Conservation (phyloP, 768 basidiomycete genomes). For the Lactarius indigo region DNA sequence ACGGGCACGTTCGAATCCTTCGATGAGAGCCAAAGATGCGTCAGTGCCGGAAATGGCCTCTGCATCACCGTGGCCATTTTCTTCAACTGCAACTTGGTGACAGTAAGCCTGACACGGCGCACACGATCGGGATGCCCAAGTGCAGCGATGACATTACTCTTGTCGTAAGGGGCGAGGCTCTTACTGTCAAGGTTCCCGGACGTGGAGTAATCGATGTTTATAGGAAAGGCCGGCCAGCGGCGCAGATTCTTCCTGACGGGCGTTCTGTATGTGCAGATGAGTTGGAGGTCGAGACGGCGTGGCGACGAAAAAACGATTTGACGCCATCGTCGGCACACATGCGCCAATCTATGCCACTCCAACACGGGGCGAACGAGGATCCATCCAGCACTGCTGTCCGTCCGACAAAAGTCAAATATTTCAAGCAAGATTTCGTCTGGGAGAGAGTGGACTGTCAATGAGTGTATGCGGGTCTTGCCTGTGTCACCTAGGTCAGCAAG, state of each 20-base stretch:
- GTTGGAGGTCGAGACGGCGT: not conserved
- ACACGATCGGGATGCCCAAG: not conserved
- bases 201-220: not conserved
- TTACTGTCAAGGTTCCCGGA: not conserved
- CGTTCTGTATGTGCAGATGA: not conserved
- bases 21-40: not conserved
- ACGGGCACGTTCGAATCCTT: not conserved
- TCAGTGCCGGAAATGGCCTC: slow-evolving; percentile 3
- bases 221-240: slow-evolving; percentile 8
- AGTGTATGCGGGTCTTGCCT: not conserved
- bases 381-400: not conserved
- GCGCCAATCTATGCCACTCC: not conserved
- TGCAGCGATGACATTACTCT: not conserved
- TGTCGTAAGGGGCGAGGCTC: too few relatives aligned
- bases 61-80: not conserved
- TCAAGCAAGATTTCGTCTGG: not conserved
- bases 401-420: not conserved
- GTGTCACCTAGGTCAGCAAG: not conserved
- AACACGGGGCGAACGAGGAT: not conserved
- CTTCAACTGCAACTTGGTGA: not conserved
- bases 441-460: not conserved
- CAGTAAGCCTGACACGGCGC: not conserved
- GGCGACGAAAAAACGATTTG: slow-evolving; percentile 1
- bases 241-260: not conserved
- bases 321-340: slow-evolving; percentile 1